A percentile compares a stretch with the other conserved stretches of the same genome.
These are phyloP conservation scores for Solanum hybrid DNA, from an alignment of 305 asterid genomes.

Conservation along the genomic window DNA sequence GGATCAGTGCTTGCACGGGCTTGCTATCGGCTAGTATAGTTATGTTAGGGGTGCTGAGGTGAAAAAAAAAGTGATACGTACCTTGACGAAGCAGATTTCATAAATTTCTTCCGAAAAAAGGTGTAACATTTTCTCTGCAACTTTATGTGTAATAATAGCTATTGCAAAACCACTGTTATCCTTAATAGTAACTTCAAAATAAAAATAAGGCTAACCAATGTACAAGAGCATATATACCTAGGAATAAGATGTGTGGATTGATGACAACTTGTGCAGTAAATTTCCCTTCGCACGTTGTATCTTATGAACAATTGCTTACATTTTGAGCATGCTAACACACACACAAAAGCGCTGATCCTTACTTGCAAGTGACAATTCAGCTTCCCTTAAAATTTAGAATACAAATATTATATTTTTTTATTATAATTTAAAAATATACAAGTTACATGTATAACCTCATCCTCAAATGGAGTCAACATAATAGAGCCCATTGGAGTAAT, in stretches of 20 bases:
- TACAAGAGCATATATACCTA: not conserved
- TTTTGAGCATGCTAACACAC: not conserved
- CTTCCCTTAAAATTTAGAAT: not conserved
- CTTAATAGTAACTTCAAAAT: not conserved
- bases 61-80: not conserved
- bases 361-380: not conserved
- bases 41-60: not conserved
- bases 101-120: not conserved
- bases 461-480: not conserved
- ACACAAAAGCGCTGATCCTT: not conserved
- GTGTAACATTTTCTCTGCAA: not conserved
- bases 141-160: not conserved
- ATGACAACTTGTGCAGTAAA: not conserved
- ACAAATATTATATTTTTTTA: not conserved
- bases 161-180: not conserved
- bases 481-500: not conserved
- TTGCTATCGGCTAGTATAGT: not conserved
- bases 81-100: not conserved
- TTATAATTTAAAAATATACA: not conserved
- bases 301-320: not conserved
- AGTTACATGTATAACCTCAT: not conserved
- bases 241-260: not conserved
- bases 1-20: not conserved
- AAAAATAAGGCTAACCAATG: not conserved
- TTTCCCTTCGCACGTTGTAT: not conserved